A percentile compares a stretch with the other conserved stretches of the same genome.
Conservation (phyloP, 2,329 filamentous ascomycete genomes). For the Graphium sp. region DNA sequence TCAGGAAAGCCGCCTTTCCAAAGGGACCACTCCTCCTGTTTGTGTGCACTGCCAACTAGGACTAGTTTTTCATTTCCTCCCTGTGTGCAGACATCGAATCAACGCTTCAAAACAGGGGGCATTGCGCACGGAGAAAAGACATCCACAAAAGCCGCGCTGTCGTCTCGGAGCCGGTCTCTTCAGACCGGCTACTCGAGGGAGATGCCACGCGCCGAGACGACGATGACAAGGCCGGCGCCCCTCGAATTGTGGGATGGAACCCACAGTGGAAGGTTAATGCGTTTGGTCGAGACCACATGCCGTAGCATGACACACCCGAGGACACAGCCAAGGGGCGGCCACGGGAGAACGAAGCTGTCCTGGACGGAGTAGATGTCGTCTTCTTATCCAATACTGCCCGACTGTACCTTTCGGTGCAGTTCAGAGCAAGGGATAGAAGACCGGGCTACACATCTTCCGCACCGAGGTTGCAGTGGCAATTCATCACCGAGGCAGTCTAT, state of each 20-base stretch:
- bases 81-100: too few relatives aligned
- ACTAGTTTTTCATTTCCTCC: conserved; percentile 91
- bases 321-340: conserved; percentile 22
- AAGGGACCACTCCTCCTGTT: conserved; percentile 64
- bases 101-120: conserved; percentile 37
- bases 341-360: conserved; percentile 14
- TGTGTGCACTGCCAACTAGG: conserved; percentile 73
- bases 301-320: conserved; percentile 24
- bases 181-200: conserved; percentile 10
- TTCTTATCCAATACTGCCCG: too few relatives aligned
- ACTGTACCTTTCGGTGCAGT: too few relatives aligned
- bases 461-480: conserved; percentile 10
- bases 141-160: conserved; percentile 81
- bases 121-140: conserved; percentile 69
- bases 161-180: conserved; percentile 24
- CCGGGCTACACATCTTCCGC: conserved; percentile 7
- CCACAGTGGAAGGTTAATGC: conserved; percentile 34
- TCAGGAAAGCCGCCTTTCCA: not conserved
- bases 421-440: too few relatives aligned
- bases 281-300: conserved; percentile 35
- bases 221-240: conserved; percentile 26
- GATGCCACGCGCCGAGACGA: conserved; percentile 12
- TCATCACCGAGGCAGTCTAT: conserved; percentile 19
- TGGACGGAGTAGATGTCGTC: not conserved
- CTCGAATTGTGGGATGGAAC: conserved; percentile 21